phyloP scores from a whole-genome alignment of 2,329 filamentous ascomycete genomes.

The Alternaria rosae region DNA sequence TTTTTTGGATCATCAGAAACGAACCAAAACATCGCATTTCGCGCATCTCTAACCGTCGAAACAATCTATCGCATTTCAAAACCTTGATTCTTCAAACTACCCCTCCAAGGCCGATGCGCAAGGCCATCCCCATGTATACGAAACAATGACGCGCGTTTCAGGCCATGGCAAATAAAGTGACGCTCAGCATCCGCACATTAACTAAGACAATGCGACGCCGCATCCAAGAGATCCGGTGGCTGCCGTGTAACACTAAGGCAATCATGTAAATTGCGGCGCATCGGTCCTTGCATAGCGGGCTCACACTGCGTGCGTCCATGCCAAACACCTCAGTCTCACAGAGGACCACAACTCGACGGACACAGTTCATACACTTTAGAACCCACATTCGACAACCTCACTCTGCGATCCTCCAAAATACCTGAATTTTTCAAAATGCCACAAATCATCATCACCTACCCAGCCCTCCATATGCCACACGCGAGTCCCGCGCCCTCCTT shows the following conservation, averaged over 20 bases:
- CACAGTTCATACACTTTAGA: too few relatives aligned
- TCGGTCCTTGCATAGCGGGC: not conserved
- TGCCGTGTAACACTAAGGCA: not conserved
- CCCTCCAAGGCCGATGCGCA: not conserved
- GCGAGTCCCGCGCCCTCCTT: not conserved
- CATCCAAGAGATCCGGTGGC: not conserved
- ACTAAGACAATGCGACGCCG: not conserved
- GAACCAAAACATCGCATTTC: not conserved
- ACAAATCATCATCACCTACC: not conserved
- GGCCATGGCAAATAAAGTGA: not conserved
- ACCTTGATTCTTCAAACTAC: not conserved
- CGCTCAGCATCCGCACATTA: not conserved
- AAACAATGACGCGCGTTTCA: conserved; percentile 1
- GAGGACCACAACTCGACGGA: too few relatives aligned
- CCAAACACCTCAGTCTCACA: not conserved
- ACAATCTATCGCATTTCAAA: not conserved
- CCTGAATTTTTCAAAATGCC: not conserved
- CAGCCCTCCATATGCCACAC: not conserved
- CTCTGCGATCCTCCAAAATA: too few relatives aligned
- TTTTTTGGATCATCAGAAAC: not conserved
- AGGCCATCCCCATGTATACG: not conserved
- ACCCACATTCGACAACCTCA: too few relatives aligned
- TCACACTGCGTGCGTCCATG: not conserved
- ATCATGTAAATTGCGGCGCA: not conserved
- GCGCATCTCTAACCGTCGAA: not conserved